phyloP scores from a whole-genome alignment of 1,284 basidiomycete genomes.

The Exobasidium rhododendri region DNA sequence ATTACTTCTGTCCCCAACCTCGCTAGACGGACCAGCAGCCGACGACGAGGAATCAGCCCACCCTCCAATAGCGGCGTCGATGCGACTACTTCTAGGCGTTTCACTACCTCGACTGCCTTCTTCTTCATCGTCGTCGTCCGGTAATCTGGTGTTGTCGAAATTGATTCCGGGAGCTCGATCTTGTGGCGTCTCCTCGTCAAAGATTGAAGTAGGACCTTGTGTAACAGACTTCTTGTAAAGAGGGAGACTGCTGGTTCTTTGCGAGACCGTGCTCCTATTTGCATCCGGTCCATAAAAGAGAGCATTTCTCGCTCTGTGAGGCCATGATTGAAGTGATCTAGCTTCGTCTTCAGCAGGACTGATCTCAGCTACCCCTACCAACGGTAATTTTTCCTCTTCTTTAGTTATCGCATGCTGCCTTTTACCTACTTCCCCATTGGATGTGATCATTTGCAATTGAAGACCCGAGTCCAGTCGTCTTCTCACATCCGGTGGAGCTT shows the following conservation, averaged over 20 bases:
- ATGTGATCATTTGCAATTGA: not conserved
- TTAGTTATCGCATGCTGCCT: conserved; percentile 18
- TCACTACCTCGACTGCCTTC: conserved; percentile 18
- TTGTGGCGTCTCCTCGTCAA: not conserved
- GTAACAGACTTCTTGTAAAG: not conserved
- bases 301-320: conserved; percentile 32
- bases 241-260: not conserved
- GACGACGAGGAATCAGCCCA: conserved; percentile 11
- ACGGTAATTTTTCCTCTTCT: not conserved
- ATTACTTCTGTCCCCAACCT: not conserved
- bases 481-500: conserved; percentile 10
- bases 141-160: conserved; percentile 13
- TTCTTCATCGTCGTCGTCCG: not conserved
- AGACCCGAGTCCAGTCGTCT: not conserved
- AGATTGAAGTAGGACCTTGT: conserved; percentile 1
- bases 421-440: not conserved
- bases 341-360: conserved; percentile 19
- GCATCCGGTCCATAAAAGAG: conserved; percentile 43
- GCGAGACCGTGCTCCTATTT: conserved; percentile 19
- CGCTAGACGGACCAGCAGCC: not conserved
- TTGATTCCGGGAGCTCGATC: not conserved
- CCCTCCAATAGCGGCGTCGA: conserved; percentile 42
- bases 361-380: conserved; percentile 2
- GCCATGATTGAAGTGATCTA: conserved; percentile 3
- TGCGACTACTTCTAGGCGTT: conserved; percentile 32